phyloP scores from a whole-genome alignment of 2,329 filamentous ascomycete species.

The Sporothrix curviconia region DNA sequence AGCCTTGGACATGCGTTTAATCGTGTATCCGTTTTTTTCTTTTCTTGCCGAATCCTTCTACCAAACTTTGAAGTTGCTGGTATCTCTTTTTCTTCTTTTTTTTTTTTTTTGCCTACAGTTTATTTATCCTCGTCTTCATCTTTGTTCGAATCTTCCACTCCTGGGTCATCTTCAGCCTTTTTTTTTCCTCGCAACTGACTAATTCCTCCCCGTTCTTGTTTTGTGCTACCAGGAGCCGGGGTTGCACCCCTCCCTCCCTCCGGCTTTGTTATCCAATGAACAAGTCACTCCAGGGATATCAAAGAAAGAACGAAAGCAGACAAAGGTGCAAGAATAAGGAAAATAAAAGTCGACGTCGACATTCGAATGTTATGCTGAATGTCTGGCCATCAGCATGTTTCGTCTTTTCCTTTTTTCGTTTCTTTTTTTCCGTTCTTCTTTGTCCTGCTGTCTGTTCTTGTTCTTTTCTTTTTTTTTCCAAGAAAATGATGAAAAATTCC shows the following conservation, averaged over 20 bases:
- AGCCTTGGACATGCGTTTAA: too few species aligned
- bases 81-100: background rate
- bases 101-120: background rate
- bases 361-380: background rate
- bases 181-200: background rate
- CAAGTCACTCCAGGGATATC: background rate
- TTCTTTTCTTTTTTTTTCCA: background rate
- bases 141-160: background rate
- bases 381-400: background rate
- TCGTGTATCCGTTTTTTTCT: too few species aligned
- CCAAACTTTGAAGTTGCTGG: background rate
- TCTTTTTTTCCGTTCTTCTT: background rate
- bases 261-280: background rate
- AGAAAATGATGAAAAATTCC: too few species aligned
- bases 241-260: background rate
- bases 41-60: too few species aligned
- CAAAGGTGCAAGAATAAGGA: too few species aligned
- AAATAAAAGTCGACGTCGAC: background rate
- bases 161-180: background rate
- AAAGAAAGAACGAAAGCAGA: background rate
- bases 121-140: background rate
- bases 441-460: background rate
- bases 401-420: background rate
- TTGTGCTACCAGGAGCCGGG: background rate
- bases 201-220: background rate